Conservation (phyloP, 169 alveolate species). For the Sarcocystis neurona region DNA sequence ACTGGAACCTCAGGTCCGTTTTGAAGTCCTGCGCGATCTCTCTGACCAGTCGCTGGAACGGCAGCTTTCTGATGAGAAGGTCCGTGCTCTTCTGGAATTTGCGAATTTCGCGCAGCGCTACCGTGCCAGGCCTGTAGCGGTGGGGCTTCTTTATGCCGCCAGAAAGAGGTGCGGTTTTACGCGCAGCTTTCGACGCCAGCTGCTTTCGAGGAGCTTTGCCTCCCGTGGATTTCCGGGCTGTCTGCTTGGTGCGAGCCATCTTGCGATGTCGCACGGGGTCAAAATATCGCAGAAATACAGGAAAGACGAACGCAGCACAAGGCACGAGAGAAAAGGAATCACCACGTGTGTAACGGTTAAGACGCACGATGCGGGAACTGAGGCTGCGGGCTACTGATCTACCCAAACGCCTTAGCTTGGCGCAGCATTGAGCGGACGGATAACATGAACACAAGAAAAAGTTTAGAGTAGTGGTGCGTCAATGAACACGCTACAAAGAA, state of each 20-base stretch:
- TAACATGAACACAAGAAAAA: no score
- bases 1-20: constrained; percentile 97
- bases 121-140: constrained; percentile 98
- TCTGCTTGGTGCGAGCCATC: constrained; percentile 97
- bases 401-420: no score
- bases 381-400: no score
- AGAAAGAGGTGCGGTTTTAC: constrained; percentile 92
- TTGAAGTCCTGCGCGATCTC: constrained; percentile 97
- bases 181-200: constrained; percentile 95
- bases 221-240: constrained; percentile 96
- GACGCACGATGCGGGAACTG: no score
- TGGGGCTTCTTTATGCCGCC: constrained; percentile 94
- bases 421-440: no score
- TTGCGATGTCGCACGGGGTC: no score
- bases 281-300: no score
- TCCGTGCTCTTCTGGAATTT: constrained; percentile 97
- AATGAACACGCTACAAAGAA: no score
- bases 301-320: no score
- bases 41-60: constrained; percentile 98
- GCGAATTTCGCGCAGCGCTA: constrained; percentile 98
- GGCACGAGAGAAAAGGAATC: no score
- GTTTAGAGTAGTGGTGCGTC: no score
- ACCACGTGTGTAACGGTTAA: no score
- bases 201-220: constrained; percentile 97
- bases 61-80: constrained; percentile 96